phyloP scores from a whole-genome alignment of 2,329 filamentous ascomycete genomes.

The Aspergillus ochraceoroseus region DNA sequence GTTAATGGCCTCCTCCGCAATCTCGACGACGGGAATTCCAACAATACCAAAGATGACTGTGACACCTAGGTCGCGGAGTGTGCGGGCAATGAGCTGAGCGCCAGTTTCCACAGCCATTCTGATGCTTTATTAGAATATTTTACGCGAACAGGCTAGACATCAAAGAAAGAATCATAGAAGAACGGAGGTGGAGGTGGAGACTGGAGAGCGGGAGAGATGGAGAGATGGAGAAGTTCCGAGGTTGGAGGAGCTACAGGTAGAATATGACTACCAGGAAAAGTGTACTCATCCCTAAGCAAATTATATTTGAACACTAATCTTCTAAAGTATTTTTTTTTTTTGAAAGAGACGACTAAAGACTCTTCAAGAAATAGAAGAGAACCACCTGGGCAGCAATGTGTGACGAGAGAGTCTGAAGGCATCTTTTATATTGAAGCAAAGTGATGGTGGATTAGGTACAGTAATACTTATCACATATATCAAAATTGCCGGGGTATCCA shows the following conservation, averaged over 20 bases:
- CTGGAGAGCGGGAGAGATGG: constrained; percentile 10
- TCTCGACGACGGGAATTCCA: constrained; percentile 54
- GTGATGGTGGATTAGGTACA: no score
- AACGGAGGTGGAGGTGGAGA: constrained; percentile 1
- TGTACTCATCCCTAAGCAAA: no score
- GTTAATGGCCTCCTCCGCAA: constrained; percentile 54
- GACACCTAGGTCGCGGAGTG: constrained; percentile 48
- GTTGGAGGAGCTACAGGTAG: not conserved
- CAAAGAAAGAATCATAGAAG: not conserved
- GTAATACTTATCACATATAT: no score
- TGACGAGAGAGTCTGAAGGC: no score
- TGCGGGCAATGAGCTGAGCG: constrained; percentile 47
- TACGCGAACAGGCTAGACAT: not conserved
- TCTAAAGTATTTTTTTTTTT: no score
- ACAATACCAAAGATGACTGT: constrained; percentile 52
- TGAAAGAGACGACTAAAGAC: no score
- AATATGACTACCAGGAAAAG: no score
- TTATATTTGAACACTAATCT: no score
- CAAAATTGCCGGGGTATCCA: constrained; percentile 21
- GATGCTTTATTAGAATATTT: not conserved
- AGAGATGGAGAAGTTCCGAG: constrained; percentile 10
- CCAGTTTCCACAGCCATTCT: constrained; percentile 34
- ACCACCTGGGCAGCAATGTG: no score
- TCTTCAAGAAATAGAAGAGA: no score
- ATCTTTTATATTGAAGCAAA: no score